phyloP scores from a whole-genome alignment of 306 rosid genomes.

The Arachis stenosperma region DNA sequence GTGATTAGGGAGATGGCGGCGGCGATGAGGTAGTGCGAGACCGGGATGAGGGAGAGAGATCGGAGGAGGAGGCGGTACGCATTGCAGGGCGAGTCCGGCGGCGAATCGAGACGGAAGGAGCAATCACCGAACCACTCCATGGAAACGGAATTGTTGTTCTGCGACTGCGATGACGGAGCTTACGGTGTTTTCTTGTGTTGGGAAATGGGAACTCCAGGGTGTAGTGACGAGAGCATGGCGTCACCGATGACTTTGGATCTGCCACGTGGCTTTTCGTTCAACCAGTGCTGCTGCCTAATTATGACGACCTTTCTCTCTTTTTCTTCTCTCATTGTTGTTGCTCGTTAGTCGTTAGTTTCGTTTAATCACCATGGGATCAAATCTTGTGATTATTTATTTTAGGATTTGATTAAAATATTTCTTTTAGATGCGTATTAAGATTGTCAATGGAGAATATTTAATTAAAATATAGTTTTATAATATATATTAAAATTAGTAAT shows the following conservation, averaged over 20 bases:
- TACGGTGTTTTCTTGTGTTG: neutral
- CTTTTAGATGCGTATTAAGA: too few relatives aligned
- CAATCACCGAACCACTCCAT: conserved; percentile 33
- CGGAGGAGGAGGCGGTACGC: conserved; percentile 55
- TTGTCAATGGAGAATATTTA: too few relatives aligned
- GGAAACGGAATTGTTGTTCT: neutral
- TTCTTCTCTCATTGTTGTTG: too few relatives aligned
- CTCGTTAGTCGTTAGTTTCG: too few relatives aligned
- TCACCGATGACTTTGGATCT: neutral
- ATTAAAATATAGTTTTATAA: too few relatives aligned
- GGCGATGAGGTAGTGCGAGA: conserved; percentile 51
- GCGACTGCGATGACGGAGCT: neutral
- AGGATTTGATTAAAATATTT: too few relatives aligned
- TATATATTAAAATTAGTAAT: too few relatives aligned
- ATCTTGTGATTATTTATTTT: too few relatives aligned
- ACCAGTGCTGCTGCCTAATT: neutral
- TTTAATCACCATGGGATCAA: too few relatives aligned
- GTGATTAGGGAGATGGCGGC: neutral
- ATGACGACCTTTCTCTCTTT: too few relatives aligned
- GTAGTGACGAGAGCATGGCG: neutral
- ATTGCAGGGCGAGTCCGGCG: neutral
- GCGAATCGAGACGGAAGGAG: neutral
- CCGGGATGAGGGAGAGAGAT: conserved; percentile 58
- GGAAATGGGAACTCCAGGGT: neutral
- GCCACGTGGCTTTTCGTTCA: neutral